Evolutionary conservation across 148 eudicot genomes (phyloP), one percentile per base, ranked within the genome.

Genomic region (Fagopyrum esculentum): DNA sequence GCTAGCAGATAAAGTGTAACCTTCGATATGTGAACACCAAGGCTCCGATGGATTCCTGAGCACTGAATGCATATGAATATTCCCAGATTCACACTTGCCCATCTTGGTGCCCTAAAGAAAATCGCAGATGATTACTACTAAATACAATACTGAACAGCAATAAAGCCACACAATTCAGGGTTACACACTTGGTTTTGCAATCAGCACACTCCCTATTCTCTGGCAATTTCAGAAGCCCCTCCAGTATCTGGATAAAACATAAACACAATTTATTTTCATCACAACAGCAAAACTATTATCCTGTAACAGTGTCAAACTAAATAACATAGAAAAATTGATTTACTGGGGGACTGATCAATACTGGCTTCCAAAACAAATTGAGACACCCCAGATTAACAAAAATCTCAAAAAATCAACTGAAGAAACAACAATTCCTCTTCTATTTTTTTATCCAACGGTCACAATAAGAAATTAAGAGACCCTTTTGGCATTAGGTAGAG

Each of bases 131-230:
- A 63, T 57, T 48, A 73, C n/a, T 48, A 69, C n/a, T 43, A 59
- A 74, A 77, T 30, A 9, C 46, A 60, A 29, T 44, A 11, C 17
- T n/a, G n/a, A 52, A 45, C 19, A 8, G 43, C 40, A 73, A 40
- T 8, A 46, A 69, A 45, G 63, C 8, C 35, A 68, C 19, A 69
- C 19, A 49, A 50, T 9, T 71, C 48, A 13, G 26, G 55, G 74
- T 55, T 59, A 79, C 89, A 69, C 83, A 91, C 96, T 74, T 91
- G 89, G 80, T 79, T 82, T 81, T 87, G 83, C 96, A 91, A 76
- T 91, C 96, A 35, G 96, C 96, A 78, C 96, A 91, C 73, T 87
- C 89, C 82, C 83, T 83, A 69, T 91, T 91, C 56, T 91, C 96
- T 74, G 89, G 89, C 73, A 89, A 78, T 75, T 83, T 91, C 15